Evolutionary conservation across 192 early-diverging fungal genomes (phyloP).

Genomic region (Haplosporangium gracile): DNA sequence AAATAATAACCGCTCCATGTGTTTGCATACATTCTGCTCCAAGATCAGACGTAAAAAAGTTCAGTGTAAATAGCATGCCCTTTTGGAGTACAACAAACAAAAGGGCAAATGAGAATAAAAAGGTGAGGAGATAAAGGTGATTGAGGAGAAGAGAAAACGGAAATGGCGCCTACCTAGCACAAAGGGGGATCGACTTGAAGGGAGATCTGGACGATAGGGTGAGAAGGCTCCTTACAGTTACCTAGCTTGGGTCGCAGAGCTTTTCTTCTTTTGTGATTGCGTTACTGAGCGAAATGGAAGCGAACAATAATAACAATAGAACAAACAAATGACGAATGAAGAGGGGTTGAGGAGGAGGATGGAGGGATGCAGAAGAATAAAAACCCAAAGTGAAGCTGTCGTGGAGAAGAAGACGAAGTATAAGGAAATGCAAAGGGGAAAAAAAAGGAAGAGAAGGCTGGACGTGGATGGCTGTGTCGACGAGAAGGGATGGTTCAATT

Average conservation of each 20-base stretch:
- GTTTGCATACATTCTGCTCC: slow-evolving; percentile 10
- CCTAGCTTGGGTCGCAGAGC: neutral
- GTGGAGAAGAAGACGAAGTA: neutral
- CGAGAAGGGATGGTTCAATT: neutral
- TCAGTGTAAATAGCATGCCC: too few species aligned
- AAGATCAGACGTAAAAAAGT: neutral
- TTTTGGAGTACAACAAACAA: too few species aligned
- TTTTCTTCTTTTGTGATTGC: neutral
- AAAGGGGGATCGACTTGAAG: neutral
- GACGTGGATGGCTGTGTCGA: slow-evolving; percentile 5
- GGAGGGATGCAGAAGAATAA: neutral
- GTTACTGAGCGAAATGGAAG: neutral
- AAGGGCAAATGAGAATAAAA: neutral
- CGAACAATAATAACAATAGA: neutral
- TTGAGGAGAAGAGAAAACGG: neutral
- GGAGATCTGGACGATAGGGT: neutral
- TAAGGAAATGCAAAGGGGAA: neutral
- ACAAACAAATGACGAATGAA: neutral
- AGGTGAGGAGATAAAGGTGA: neutral
- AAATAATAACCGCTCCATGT: neutral
- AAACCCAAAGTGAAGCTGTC: neutral
- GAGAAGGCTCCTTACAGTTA: neutral
- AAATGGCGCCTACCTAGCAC: neutral
- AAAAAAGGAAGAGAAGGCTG: neutral
- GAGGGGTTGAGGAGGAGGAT: neutral